Evolutionary conservation across 768 basidiomycete genomes (phyloP).

Genomic region (Tricholoma bakamatsutake): DNA sequence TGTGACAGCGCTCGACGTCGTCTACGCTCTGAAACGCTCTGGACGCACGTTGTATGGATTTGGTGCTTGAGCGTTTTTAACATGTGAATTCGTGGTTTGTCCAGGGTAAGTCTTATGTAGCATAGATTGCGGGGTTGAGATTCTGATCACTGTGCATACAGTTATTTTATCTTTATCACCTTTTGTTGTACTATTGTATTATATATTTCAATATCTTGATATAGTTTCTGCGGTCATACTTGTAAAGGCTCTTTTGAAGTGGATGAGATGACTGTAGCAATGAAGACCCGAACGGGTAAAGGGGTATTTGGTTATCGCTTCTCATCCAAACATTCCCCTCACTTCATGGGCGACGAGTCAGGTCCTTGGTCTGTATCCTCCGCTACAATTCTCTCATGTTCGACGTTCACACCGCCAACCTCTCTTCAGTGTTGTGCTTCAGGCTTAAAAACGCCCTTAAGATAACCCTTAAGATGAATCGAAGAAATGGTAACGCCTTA

Average conservation of each 20-base stretch:
- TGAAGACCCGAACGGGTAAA: too few species aligned
- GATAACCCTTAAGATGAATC: too few species aligned
- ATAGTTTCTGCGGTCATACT: background rate
- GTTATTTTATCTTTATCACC: background rate
- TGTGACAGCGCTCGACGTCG: conserved; percentile 81
- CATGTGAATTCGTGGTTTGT: background rate
- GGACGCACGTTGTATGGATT: conserved; percentile 79
- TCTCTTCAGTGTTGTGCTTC: too few species aligned
- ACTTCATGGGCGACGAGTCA: background rate
- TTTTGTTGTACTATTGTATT: background rate
- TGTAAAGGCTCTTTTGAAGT: too few species aligned
- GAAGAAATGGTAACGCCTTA: too few species aligned
- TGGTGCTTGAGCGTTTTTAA: conserved; percentile 43
- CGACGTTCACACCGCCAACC: conserved; percentile 9
- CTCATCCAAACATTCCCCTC: background rate
- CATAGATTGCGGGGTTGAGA: background rate
- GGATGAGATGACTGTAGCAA: background rate
- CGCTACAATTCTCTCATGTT: background rate
- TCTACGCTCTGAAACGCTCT: conserved; percentile 69
- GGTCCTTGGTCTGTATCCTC: background rate
- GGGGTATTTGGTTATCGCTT: background rate
- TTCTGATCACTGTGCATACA: background rate
- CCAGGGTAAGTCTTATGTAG: background rate
- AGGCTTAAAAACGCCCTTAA: too few species aligned
- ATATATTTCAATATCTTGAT: background rate